Evolutionary conservation across 352 stramenopile species (phyloP), one percentile per base, ranked within the genome.

Genomic region (Sclerospora graminicola): DNA sequence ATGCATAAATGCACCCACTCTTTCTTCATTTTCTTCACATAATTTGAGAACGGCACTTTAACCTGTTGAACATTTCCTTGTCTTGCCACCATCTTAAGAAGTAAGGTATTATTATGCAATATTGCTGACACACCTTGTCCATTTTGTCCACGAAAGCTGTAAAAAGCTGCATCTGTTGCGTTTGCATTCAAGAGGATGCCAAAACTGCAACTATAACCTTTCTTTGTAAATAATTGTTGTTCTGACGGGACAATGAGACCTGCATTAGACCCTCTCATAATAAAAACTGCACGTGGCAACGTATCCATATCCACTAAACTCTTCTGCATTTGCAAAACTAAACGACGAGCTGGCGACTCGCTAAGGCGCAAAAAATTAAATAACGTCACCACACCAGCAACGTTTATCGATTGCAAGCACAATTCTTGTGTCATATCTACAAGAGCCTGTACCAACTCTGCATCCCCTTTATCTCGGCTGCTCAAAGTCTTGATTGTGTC

Each of bases 1-100:
- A 93, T 59, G 41, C 71, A 86, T 24, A 93, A 32, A 36, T 89
- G 77, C 1, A 81, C 63, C 81, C 78, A 93, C 9, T 51, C 35
- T 16, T 34, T 45, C 42, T 83, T 49, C 66, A 89, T 83, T 23
- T 66, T 62, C 0, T 51, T 46, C 19, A 77, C 51, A 28, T 54
- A 63, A 1, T 69, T 60, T 0, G 43, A 47, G 44, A 92, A 84
- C 8, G 73, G 71, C 1, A 89, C 60, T n/a, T 68, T 48, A 5
- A 82, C 47, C 43, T 88, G 70, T 10, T 64, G 63, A 20, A 66
- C 60, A 28, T 30, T 55, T 8, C 62, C 61, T 41, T 83, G 69
- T 0, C 48, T 46, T 2, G 53, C 51, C 13, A 83, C 56, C 30
- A 69, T 73, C 33, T 69, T 78, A 13, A 89, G 35, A 13, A 92